Base-by-base conservation (phyloP, 75 land plant genomes). In the Azolla pinnata region DNA sequence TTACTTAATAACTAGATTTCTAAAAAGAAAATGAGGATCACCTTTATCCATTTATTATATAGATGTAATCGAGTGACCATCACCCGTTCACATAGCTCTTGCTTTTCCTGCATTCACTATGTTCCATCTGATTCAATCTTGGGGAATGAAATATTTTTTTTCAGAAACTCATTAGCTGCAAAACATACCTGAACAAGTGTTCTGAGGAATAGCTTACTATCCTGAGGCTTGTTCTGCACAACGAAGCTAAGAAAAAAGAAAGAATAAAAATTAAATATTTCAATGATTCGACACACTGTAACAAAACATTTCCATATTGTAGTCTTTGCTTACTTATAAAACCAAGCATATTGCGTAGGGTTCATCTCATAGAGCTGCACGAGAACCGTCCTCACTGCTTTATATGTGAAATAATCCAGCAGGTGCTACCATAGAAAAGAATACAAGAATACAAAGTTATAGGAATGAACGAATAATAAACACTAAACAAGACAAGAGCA, bases 321-420 rank as follows among this genome's bases (percentile, higher is more conserved):
- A n/a, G n/a, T n/a, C n/a, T n/a, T n/a, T n/a, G n/a, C n/a, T n/a
- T 66, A 95, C 99, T 90, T 73, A 56, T 95, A 95, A 30, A 95
- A 75, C 96, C 90, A 95, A 34, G 49, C 73, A 55, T 95, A 95
- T 31, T 83, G 77, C 17, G 81, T 65, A 20, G 99, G 99, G 38
- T 95, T 95, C 99, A 95, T 86, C 72, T 95, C 99, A 53, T 87
- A 86, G 5, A 95, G 90, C 70, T 95, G 99, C 54, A 75, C 70
- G 40, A 95, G 75, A 45, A 95, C 99, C 31, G 90, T 86, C 67
- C 85, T 81, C 27, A 81, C 83, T 26, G 99, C 96, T 63, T 89
- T 95, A 76, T 73, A 83, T 14, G 99, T 95, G 67, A 95, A 95
- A 56, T 81, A 95, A 56, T 95, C 83, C 0, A 79, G 74, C 1